Percentiles rank a stretch among this genome's conserved stretches.
Evolutionary conservation across 2,329 filamentous ascomycete species (phyloP).

Genomic region (Grosmannia clavigera): DNA sequence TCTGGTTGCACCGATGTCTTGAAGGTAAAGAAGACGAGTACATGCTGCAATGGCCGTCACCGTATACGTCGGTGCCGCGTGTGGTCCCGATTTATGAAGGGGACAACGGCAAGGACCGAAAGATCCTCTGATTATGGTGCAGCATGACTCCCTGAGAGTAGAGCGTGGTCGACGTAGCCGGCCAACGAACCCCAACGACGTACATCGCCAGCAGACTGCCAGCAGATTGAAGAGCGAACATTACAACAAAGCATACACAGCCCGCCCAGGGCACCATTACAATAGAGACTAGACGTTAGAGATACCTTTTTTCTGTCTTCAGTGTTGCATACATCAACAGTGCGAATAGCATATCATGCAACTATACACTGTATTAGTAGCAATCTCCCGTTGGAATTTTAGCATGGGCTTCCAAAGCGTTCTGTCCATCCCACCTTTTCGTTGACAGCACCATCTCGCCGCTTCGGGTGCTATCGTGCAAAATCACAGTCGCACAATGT

Average conservation of each 20-base stretch:
- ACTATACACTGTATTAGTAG: background rate
- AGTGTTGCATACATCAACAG: background rate
- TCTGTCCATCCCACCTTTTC: background rate
- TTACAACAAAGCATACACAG: background rate
- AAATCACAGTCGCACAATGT: conserved; percentile 42
- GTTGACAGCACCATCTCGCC: background rate
- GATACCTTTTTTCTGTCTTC: background rate
- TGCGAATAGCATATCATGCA: background rate
- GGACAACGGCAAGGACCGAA: conserved; percentile 16
- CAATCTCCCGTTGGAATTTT: background rate
- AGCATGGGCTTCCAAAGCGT: background rate
- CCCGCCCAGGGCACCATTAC: background rate
- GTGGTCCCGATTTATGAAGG: conserved; percentile 24
- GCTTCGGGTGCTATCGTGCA: background rate
- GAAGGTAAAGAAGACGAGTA: conserved; percentile 63
- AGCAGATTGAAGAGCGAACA: background rate
- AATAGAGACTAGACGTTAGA: background rate
- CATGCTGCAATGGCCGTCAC: conserved; percentile 54
- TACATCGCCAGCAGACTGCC: too few relatives aligned
- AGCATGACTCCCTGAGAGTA: background rate
- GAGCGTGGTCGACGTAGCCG: too few relatives aligned
- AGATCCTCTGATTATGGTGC: background rate
- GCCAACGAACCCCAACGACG: too few relatives aligned
- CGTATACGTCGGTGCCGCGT: conserved; percentile 40
- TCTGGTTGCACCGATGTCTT: conserved; percentile 68